Base-by-base conservation (phyloP, 2,329 filamentous ascomycete genomes). In the Cryphonectria nitschkei region DNA sequence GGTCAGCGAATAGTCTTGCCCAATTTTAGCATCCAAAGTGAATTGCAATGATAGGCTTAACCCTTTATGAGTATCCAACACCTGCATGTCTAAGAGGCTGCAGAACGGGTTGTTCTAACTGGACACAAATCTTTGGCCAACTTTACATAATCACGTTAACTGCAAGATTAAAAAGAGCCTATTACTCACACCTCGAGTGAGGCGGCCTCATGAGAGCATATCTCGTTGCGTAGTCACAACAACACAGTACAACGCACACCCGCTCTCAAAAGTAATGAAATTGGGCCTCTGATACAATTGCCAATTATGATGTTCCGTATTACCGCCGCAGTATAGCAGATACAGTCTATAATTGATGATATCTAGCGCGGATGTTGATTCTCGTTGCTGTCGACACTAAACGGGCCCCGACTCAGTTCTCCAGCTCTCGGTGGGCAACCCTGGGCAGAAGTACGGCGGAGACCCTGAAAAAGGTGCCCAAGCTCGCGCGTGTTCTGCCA, bases 401-500 rank as follows among this genome's bases (percentile, higher is more conserved):
- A 58, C 1, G 11, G 13, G 29, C 4, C 29, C 16, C 6, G 54
- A 3, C 26, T 58, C 26, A n/a, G 54, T 34, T 34, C 26, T n/a
- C 6, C n/a, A 16, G 19, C 14, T 32, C 52, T 29, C 26, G 11
- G 29, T 14, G 3, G n/a, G 52, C 7, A 56, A 13, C 54, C 54
- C 29, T 32, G 29, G 54, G 29, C 29, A 29, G 54, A 8, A 58
- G 26, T 34, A 14, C 54, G 26, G 54, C 54, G 54, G 26, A 32
- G 29, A 58, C 54, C 54, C 26, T 32, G 13, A 19, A 19, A 4
- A 34, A 19, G 54, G 26, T 2, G 14, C 14, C 5, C 29, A 58
- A 58, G 54, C 58, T 61, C 34, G 58, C 34, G 58, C 58, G 32
- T 61, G 11, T n/a, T 39, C 32, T 39, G 58, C 58, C 58, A 61